phyloP scores from a whole-genome alignment of 371 early-diverging fungal species.

The Umbelopsis sp. region DNA sequence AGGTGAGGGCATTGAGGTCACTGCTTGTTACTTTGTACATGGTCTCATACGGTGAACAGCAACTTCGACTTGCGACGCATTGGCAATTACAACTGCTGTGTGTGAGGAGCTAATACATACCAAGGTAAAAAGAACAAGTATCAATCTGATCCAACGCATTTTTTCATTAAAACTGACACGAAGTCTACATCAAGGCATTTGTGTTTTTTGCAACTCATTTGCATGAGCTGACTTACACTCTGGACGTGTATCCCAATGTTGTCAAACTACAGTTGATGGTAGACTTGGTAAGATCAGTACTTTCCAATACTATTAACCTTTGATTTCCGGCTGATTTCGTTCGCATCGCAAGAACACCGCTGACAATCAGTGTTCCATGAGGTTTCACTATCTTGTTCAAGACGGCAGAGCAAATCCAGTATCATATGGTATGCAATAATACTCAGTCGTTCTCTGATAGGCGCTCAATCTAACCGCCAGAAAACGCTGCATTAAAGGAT shows the following conservation, averaged over 20 bases:
- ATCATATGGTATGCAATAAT: background rate
- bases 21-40: background rate
- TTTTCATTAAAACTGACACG: background rate
- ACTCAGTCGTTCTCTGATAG: background rate
- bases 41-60: conserved; percentile 34
- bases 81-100: conserved; percentile 81
- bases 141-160: background rate
- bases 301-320: background rate
- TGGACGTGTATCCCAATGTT: conserved; percentile 66
- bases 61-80: conserved; percentile 81
- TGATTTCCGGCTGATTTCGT: background rate
- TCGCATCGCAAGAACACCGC: conserved; percentile 11
- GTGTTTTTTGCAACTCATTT: conserved; percentile 79
- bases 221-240: conserved; percentile 54
- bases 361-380: conserved; percentile 32
- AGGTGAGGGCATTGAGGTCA: conserved; percentile 57
- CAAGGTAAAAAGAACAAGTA: conserved; percentile 35
- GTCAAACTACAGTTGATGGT: conserved; percentile 68
- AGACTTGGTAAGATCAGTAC: conserved; percentile 30
- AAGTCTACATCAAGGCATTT: conserved; percentile 44
- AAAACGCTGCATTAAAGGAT: conserved; percentile 26
- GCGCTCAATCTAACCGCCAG: background rate
- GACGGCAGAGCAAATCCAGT: conserved; percentile 39
- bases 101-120: conserved; percentile 71
- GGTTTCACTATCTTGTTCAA: conserved; percentile 50